phyloP scores from a whole-genome alignment of 164 flowering plant genomes.

The Piper longum region DNA sequence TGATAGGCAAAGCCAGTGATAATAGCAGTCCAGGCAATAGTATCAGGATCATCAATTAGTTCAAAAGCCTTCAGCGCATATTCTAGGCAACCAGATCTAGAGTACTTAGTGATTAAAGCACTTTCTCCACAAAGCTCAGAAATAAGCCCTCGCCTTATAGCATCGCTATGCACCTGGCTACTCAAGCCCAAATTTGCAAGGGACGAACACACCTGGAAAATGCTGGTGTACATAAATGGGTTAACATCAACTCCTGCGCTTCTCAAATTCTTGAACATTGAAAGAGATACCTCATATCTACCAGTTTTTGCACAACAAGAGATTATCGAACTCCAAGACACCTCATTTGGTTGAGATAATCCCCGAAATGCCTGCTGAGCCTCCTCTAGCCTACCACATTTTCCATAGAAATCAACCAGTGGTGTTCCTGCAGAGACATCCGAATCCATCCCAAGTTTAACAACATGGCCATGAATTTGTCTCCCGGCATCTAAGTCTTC shows the following conservation, averaged over 20 bases:
- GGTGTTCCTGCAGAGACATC: conserved; percentile 45
- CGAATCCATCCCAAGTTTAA: conserved; percentile 28
- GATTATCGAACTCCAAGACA: conserved; percentile 47
- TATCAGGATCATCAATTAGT: conserved; percentile 28
- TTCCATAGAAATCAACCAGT: conserved; percentile 41
- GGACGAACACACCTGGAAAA: conserved; percentile 38
- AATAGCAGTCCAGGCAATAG: conserved; percentile 50
- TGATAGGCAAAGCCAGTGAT: conserved; percentile 42
- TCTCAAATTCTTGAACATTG: conserved; percentile 23
- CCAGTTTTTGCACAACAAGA: conserved; percentile 31
- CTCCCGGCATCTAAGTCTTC: conserved; percentile 19
- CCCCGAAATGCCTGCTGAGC: conserved; percentile 26
- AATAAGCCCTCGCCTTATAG: conserved; percentile 34
- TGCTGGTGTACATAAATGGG: conserved; percentile 31
- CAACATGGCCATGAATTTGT: conserved; percentile 31
- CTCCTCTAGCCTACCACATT: conserved; percentile 26
- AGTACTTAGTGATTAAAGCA: conserved; percentile 49
- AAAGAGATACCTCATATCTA: conserved; percentile 21
- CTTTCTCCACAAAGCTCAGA: conserved; percentile 37
- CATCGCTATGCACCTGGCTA: conserved; percentile 45
- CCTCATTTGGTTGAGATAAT: conserved; percentile 38
- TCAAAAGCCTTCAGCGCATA: conserved; percentile 28
- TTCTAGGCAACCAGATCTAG: conserved; percentile 42
- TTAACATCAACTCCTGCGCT: conserved; percentile 14
- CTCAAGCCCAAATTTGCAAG: conserved; percentile 31